Evolutionary conservation across 306 rosid genomes (phyloP).

Genomic region (Castanea mollissima): DNA sequence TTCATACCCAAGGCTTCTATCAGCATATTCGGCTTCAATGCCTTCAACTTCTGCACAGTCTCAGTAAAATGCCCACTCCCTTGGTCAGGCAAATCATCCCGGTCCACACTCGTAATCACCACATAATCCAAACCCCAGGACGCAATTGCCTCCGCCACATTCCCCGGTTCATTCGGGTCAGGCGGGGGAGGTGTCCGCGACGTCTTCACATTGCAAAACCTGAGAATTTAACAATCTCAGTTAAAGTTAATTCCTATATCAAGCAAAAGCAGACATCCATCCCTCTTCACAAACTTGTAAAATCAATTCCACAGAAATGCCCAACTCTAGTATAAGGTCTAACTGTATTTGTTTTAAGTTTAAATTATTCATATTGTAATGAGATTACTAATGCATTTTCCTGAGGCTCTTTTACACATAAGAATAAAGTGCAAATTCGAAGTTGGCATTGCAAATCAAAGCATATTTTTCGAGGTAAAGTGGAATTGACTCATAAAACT

Average conservation of each 20-base stretch:
- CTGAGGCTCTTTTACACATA: too few relatives aligned
- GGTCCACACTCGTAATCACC: slow-evolving; percentile 96
- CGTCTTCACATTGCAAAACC: slow-evolving; percentile 98
- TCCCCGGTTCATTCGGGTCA: slow-evolving; percentile 89
- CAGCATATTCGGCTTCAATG: slow-evolving; percentile 81
- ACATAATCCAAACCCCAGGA: slow-evolving; percentile 99
- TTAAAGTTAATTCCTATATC: not conserved
- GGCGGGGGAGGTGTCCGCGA: slow-evolving; percentile 96
- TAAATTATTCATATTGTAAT: too few relatives aligned
- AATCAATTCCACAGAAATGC: too few relatives aligned
- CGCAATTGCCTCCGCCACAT: slow-evolving; percentile 98
- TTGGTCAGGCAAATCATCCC: slow-evolving; percentile 95
- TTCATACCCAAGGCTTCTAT: slow-evolving; percentile 87
- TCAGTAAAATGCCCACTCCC: slow-evolving; percentile 96
- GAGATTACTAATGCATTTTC: too few relatives aligned
- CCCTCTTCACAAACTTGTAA: too few relatives aligned
- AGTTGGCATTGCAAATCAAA: too few relatives aligned
- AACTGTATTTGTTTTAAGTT: too few relatives aligned
- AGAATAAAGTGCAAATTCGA: too few relatives aligned
- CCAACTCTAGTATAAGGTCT: too few relatives aligned
- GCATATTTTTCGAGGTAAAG: too few relatives aligned
- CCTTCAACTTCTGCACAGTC: slow-evolving; percentile 88
- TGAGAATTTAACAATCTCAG: slow-evolving; percentile 22
- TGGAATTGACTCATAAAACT: not conserved
- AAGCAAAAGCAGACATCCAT: not conserved